Evolutionary conservation across 1,139 yeast species (phyloP).

Genomic region (Yamadazyma sp.): DNA sequence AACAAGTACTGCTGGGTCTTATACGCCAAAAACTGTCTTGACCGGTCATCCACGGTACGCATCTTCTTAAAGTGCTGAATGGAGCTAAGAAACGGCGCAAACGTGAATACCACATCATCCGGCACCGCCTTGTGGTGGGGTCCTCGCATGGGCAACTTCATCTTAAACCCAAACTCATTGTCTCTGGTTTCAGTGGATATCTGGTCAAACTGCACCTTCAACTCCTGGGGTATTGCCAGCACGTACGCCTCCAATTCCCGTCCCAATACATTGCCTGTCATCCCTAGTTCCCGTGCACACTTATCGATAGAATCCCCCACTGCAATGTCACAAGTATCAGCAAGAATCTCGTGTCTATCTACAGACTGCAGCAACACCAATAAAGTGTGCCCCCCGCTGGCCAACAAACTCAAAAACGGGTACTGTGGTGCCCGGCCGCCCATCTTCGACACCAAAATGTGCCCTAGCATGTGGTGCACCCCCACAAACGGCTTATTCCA

Average conservation of each 20-base stretch:
- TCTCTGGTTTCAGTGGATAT: conserved; percentile 23
- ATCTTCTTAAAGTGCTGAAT: conserved; percentile 32
- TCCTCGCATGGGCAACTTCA: conserved; percentile 35
- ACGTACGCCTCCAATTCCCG: conserved; percentile 71
- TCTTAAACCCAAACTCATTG: conserved; percentile 30
- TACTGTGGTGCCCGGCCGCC: conserved; percentile 50
- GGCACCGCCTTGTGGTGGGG: conserved; percentile 33
- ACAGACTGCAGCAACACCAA: conserved; percentile 66
- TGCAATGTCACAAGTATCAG: conserved; percentile 83
- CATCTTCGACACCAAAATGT: conserved; percentile 69
- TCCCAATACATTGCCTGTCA: conserved; percentile 82
- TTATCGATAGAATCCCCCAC: conserved; percentile 93
- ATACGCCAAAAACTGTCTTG: conserved; percentile 50
- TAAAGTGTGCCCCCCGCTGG: conserved; percentile 96
- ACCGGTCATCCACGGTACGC: conserved; percentile 19
- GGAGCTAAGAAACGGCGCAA: conserved; percentile 72
- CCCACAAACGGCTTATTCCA: conserved; percentile 80
- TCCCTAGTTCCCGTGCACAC: conserved; percentile 83
- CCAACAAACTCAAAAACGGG: conserved; percentile 80
- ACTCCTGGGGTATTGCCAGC: conserved; percentile 24
- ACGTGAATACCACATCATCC: conserved; percentile 55
- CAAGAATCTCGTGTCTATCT: conserved; percentile 66
- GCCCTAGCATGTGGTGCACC: conserved; percentile 97
- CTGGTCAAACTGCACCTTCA: conserved; percentile 19
- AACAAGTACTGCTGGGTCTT: conserved; percentile 67